Base-by-base conservation (phyloP, 352 stramenopile genomes). In the Phytophthora cactorum region DNA sequence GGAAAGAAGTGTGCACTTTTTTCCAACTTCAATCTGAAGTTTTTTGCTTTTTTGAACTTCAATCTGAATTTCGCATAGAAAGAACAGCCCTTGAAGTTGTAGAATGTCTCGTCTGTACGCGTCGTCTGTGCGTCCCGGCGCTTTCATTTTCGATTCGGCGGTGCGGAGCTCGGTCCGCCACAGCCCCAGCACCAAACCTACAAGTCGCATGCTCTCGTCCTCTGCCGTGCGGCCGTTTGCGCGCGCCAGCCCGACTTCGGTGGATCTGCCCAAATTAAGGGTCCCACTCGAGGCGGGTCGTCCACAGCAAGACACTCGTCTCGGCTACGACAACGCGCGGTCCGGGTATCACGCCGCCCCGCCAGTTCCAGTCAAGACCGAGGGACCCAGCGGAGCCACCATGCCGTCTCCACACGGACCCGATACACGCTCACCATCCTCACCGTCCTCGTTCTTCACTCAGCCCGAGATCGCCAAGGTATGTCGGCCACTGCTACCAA, bases 381-480 rank as follows among this genome's bases (percentile, higher is more conserved):
- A 62, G 50, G 46, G 22, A 8, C 45, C 51, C 7, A 59, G 28
- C 39, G 44, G 17, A 9, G 31, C 39, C 57, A 31, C 25, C 28
- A 50, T 47, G 41, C 34, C 29, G 15, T 63, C 43, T 9, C 44
- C 27, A 14, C 45, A 66, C 32, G 71, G 71, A 4, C 68, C 64
- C 12, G 56, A 36, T 4, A 73, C 69, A 31, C 72, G 72, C 9
- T 85, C 77, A 3, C 77, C 77, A 12, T 83, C 74, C 10, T 85
- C 77, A 1, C 77, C 77, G 1, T 78, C 72, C 17, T 75, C 74
- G 11, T 85, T 85, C 69, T 82, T 83, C 58, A 59, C 63, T 11
- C 68, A 76, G 29, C 46, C 68, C 5, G 75, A 82, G 15, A 68
- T 70, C 14, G 60, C 53, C 17, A 73, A 73, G 74, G 74, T 81